Evolutionary conservation across 129 eudicot species (phyloP).

Genomic region (Mikania micrantha): DNA sequence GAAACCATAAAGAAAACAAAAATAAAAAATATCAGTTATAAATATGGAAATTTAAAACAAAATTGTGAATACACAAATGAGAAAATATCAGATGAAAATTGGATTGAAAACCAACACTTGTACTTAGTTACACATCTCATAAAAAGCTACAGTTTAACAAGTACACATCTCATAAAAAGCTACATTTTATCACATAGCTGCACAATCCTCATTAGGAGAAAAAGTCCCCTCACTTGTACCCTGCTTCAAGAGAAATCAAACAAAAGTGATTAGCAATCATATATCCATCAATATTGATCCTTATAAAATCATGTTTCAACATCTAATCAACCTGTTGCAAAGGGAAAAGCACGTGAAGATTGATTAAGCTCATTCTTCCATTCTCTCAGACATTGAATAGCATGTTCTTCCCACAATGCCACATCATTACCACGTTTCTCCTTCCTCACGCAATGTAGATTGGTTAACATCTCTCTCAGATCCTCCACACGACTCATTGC

Average conservation of each 20-base stretch:
- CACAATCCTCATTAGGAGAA: too few relatives aligned
- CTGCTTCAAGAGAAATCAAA: conserved; percentile 19
- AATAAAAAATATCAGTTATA: too few relatives aligned
- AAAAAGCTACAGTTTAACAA: too few relatives aligned
- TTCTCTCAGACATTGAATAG: conserved; percentile 85
- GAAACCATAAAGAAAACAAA: too few relatives aligned
- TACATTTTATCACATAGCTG: too few relatives aligned
- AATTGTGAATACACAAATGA: too few relatives aligned
- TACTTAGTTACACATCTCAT: too few relatives aligned
- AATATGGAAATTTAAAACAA: too few relatives aligned
- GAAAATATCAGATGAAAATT: too few relatives aligned
- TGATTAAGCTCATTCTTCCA: conserved; percentile 89
- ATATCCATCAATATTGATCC: neutral
- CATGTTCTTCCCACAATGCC: conserved; percentile 78
- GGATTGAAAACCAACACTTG: too few relatives aligned
- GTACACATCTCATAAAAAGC: too few relatives aligned
- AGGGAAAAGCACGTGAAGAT: conserved; percentile 92
- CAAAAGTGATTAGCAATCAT: neutral
- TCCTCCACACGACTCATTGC: conserved; percentile 93
- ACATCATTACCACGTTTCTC: conserved; percentile 79
- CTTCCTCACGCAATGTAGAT: conserved; percentile 87
- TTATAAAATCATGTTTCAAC: neutral
- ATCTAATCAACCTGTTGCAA: conserved; percentile 51
- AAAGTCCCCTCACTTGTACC: conserved; percentile 50
- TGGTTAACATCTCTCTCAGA: conserved; percentile 68